Evolutionary conservation across 352 stramenopile genomes (phyloP).

Genomic region (Phytopythium boreale): DNA sequence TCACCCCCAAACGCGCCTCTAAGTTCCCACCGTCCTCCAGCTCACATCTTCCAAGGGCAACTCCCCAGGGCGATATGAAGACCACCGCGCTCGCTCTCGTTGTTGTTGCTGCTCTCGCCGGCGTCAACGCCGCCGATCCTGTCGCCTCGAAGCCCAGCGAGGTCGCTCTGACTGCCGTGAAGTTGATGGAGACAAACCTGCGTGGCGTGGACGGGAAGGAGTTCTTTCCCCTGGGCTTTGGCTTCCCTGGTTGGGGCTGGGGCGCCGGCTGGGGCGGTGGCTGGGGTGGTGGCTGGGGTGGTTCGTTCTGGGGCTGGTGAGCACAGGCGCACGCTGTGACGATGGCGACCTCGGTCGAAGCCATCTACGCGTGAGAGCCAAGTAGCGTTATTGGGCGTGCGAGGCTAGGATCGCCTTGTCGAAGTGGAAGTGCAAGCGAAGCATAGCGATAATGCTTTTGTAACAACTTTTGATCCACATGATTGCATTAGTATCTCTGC

Average conservation of each 20-base stretch:
- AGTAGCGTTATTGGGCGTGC: no score
- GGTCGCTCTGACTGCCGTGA: background rate
- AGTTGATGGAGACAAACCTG: background rate
- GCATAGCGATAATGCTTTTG: no score
- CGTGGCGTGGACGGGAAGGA: background rate
- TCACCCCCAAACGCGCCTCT: background rate
- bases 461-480: no score
- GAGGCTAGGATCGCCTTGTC: no score
- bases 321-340: no score
- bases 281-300: background rate
- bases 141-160: background rate
- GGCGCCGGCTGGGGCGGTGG: background rate
- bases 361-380: no score
- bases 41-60: background rate
- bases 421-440: no score
- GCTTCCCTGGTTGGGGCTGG: constrained; percentile 1
- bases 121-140: background rate
- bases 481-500: no score
- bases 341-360: no score
- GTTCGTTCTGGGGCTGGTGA: background rate
- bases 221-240: background rate
- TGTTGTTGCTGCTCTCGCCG: background rate
- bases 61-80: no score
- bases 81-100: background rate
- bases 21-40: background rate